Base-by-base conservation (phyloP, 257 asterid genomes). In the Capsicum baccatum region DNA sequence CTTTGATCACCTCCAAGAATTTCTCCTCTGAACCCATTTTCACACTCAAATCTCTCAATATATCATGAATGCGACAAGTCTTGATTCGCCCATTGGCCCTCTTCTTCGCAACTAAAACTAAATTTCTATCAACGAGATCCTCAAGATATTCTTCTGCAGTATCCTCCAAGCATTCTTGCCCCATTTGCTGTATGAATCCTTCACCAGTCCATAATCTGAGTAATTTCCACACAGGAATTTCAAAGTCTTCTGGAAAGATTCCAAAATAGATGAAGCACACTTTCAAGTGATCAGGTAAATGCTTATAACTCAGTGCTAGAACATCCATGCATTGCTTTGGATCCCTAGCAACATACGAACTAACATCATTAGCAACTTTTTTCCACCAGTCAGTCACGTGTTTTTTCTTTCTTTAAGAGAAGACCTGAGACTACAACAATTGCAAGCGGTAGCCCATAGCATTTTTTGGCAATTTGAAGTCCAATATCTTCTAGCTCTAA, bases 371-470 rank as follows among this genome's bases (percentile, higher is more conserved):
- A 3, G 87, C 85, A 35, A 89, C 80, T 56, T 55, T 85, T 80
- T 73, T 79, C 91, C 90, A 89, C 86, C 86, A 83, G 13, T 86
- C 86, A 83, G 13, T 86, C 89, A 37, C 42, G 68, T 3, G 80
- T 81, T 16, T 83, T 87, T 44, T 87, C 85, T 13, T 21, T 83
- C 87, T 79, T 87, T 55, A 71, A 33, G 21, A 87, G 88, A 66
- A 87, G 79, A 21, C 91, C 90, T 6, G 88, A 83, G 15, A 89
- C 80, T 26, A 89, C 90, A 64, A 88, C 87, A 54, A 87, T 83
- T 8, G 92, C 89, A 8, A 89, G 83, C 11, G 89, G 90, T 16
- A 89, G 86, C 33, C 91, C 90, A 21, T 81, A 68, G 42, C 92
- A 89, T 83, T 85, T 86, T 39, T 84, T 80, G 2, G 87, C 91